Conservation (phyloP, 805 yeast genomes). For the Pichia californica region DNA sequence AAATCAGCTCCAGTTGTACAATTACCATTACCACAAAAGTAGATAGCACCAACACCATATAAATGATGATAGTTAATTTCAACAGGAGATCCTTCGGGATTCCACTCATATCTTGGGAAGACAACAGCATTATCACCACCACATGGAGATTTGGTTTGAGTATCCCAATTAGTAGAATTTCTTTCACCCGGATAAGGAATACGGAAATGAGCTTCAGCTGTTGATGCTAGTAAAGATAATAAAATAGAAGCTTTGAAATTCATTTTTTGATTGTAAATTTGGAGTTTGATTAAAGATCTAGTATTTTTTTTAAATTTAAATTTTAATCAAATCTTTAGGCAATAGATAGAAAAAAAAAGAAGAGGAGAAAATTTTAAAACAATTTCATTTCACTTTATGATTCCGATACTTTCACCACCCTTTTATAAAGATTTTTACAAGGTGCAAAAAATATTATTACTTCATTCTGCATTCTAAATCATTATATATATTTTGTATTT, state of each 20-base stretch:
- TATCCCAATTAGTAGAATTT: slow-evolving; percentile 25
- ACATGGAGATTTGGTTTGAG: slow-evolving; percentile 26
- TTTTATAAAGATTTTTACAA: too few relatives aligned
- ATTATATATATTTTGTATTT: too few relatives aligned
- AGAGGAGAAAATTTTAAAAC: too few relatives aligned
- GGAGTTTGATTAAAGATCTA: not conserved
- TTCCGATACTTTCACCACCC: too few relatives aligned
- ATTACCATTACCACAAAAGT: slow-evolving; percentile 20
- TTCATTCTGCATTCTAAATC: too few relatives aligned
- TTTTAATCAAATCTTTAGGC: too few relatives aligned
- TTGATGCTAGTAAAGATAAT: slow-evolving; percentile 11
- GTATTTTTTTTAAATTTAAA: not conserved
- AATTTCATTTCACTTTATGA: too few relatives aligned
- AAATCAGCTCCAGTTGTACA: slow-evolving; percentile 23
- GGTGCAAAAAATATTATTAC: too few relatives aligned
- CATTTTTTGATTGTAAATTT: not conserved
- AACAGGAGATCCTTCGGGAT: slow-evolving; percentile 28
- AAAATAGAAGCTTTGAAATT: not conserved
- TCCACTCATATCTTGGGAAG: slow-evolving; percentile 26
- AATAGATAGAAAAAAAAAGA: too few relatives aligned
- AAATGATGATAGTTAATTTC: slow-evolving; percentile 20
- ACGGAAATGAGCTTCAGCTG: slow-evolving; percentile 24
- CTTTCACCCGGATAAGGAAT: slow-evolving; percentile 30
- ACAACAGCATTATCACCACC: slow-evolving; percentile 25
- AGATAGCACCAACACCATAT: slow-evolving; percentile 22